Base-by-base conservation (phyloP, 1,284 basidiomycete species). In the Apiotrichum domesticum region DNA sequence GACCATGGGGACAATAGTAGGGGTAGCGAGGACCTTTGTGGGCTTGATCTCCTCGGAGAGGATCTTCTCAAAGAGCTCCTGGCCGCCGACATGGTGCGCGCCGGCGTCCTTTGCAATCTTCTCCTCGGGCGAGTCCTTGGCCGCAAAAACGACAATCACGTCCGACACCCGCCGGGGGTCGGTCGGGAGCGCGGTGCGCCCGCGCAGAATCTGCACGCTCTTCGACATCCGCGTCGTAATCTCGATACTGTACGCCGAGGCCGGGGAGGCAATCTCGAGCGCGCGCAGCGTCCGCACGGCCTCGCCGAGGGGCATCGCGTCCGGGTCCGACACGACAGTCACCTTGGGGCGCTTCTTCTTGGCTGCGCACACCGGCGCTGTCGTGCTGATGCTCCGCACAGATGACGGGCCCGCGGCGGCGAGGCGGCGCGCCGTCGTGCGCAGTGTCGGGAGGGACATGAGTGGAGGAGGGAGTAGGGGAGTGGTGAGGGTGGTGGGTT, bases 141-240 rank as follows among this genome's bases (percentile, higher is more conserved):
- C 88, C 6, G 90, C 90, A 67, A 96, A 94, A 32, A 94, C 90
- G 35, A 94, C 80, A 51, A 96, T 85, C 53, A 82, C 84, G 64
- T 87, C 84, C 42, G 82, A 76, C 7, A 61, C 59, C 51, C 82
- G 76, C 66, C 90, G 88, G 11, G 89, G 85, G 66, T 93, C 88
- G 52, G 84, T 79, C 2, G 87, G 85, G 37, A 88, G 78, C 53
- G 80, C 80, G 57, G 85, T 81, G 58, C 85, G 82, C 9, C 93
- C 92, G 68, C 89, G 88, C 7, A 93, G 86, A 39, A 39, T 39
- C 37, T 39, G 37, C 29, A 92, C 83, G 63, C 88, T 85, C 68
- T 84, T 84, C 56, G 82, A 81, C 77, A 88, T 82, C 58, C 85
- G 84, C 0, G 90, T 90, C 68, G 86, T 85, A 58, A 97, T 79